Conservation (phyloP, 306 rosid species). For the Carpinus viminea region DNA sequence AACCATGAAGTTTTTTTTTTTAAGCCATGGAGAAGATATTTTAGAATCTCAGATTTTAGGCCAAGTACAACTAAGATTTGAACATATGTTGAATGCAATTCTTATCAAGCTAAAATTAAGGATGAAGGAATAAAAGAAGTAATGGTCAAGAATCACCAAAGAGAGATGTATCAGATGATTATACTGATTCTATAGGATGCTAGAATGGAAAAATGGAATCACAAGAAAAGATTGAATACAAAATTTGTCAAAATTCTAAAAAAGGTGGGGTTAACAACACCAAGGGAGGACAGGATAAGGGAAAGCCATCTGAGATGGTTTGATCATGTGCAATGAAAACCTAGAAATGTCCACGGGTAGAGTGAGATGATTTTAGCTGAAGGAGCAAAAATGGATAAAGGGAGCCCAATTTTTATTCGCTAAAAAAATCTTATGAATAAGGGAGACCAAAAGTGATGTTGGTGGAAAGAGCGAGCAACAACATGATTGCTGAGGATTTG, state of each 20-base stretch:
- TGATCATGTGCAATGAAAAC: not conserved
- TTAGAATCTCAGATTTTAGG: not conserved
- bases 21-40: not conserved
- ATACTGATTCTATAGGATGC: not conserved
- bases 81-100: not conserved
- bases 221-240: not conserved
- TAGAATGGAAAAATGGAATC: not conserved
- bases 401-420: not conserved
- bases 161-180: not conserved
- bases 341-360: not conserved
- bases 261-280: not conserved
- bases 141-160: not conserved
- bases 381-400: not conserved
- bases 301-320: not conserved
- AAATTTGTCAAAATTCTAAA: not conserved
- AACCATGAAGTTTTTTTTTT: not conserved
- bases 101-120: not conserved
- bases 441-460: not conserved
- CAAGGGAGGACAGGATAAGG: not conserved
- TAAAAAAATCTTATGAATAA: not conserved
- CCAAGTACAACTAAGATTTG: not conserved
- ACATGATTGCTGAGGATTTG: not conserved
- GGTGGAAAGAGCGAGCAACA: not conserved
- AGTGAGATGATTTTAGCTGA: not conserved
- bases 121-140: not conserved